Evolutionary conservation across 768 basidiomycete genomes (phyloP), one percentile per base, ranked within the genome.

Genomic region (Cantharellus anzutake): DNA sequence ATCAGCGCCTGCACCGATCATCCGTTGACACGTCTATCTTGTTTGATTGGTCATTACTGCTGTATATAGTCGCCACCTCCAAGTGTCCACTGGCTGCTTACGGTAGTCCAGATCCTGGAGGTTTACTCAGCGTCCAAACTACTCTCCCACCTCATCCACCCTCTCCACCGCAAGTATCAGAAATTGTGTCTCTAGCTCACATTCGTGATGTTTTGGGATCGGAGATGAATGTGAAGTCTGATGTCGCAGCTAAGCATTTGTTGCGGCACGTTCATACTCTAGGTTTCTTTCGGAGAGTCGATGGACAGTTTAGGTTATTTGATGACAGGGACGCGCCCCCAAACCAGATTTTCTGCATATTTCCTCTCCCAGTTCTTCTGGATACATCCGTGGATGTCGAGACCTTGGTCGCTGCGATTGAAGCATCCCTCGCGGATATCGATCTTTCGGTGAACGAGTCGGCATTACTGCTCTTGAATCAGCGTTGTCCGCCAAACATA

Each of bases 371-470:
- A 0, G 68, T 84, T 5, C 78, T 82, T 0, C 74, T 88, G 48
- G 87, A 90, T 63, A 70, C 81, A 7, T 83, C 86, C 1, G 74
- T 75, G 16, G 80, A 81, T 52, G 84, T 90, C 4, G 86, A 89
- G 65, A 78, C 75, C 0, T 72, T 91, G 38, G 78, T 87, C 20
- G 75, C 80, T 4, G 75, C 83, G 3, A 78, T 88, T 37, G 86
- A 88, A 67, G 77, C 78, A 3, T 83, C 81, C 64, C 71, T 91
- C 34, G 71, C 74, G 3, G 84, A 87, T 64, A 67, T 86, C 35
- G 81, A 88, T 68, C 71, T 91, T 38, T 78, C 82, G 2, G 73
- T 81, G 37, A 86, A 87, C 64, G 88, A 91, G 69, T 72, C 76
- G 42, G 87, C 82, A 2, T 76, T 90, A 60, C 68, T 86, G 4